Conservation (phyloP, 1,139 yeast species). For the Kluyveromyces sp. region DNA sequence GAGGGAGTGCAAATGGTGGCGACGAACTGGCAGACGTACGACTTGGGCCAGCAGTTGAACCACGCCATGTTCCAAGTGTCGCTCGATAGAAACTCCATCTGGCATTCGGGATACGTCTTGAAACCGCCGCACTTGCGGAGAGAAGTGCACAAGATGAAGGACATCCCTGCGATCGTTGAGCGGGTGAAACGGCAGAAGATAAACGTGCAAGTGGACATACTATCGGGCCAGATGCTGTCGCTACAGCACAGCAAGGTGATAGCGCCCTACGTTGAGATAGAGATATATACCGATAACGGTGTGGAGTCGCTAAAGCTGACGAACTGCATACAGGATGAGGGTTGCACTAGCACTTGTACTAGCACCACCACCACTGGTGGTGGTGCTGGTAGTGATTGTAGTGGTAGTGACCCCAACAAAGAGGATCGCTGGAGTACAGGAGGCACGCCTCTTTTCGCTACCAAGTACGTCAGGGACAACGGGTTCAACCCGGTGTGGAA, state of each 20-base stretch:
- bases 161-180: conserved; percentile 21
- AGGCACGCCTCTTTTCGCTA: background rate
- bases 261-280: conserved; percentile 23
- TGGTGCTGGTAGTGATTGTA: background rate
- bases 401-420: background rate
- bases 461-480: conserved; percentile 35
- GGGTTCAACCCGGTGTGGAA: conserved; percentile 90
- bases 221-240: conserved; percentile 85
- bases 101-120: conserved; percentile 59
- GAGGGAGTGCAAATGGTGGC: conserved; percentile 93
- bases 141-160: conserved; percentile 18
- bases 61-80: conserved; percentile 68
- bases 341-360: background rate
- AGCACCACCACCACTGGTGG: background rate
- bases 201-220: conserved; percentile 39
- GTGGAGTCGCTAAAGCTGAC: conserved; percentile 37
- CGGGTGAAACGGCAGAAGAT: conserved; percentile 14
- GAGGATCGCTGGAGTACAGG: background rate
- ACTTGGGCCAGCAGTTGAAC: conserved; percentile 82
- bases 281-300: conserved; percentile 20
- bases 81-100: conserved; percentile 29
- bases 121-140: conserved; percentile 47
- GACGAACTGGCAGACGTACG: conserved; percentile 93
- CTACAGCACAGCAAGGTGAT: conserved; percentile 32
- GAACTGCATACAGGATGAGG: conserved; percentile 13